Base-by-base conservation (phyloP, 768 basidiomycete genomes). In the Boletus vinaceobasis region DNA sequence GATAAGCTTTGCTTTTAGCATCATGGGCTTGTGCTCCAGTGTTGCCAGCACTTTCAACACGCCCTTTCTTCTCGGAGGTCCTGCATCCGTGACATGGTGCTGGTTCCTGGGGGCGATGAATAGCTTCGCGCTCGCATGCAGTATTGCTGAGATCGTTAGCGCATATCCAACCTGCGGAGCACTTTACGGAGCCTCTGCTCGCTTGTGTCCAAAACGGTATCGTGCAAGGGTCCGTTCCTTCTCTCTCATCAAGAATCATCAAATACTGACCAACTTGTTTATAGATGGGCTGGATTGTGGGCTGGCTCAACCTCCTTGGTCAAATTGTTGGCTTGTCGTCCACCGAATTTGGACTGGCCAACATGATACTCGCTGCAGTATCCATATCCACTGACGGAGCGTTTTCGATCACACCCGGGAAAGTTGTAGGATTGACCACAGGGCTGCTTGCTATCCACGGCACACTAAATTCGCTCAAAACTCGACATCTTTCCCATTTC, bases 131-230 rank as follows among this genome's bases (percentile, higher is more conserved):
- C 49, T 73, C 5, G 65, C 65, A 14, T 60, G 66, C 38, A 72
- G 70, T 14, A 60, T 71, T 21, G 29, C 70, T 4, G 70, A 71
- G 53, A 27, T 71, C 11, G 69, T 64, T 54, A 71, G 69, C 8
- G 68, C 69, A 3, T 69, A 65, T 57, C 68, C 68, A 40, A 71
- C 67, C 11, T 68, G 67, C n/a, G 67, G 66, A 13, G 67, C 62
- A 7, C 47, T 68, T 5, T 90, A 90, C 61, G 88, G 87, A n/a
- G 88, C 88, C 3, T 89, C 88, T 27, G 87, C 87, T 17, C 82
- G 84, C 64, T 73, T 89, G 9, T 82, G 83, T 6, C 88, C 88
- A 0, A 78, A 74, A 59, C 78, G 69, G 53, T 78, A 87, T 63
- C 81, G 88, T 49, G 82, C 87, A 37, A 81, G 74, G 65, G 87